These are phyloP conservation scores for Pythium coloratum DNA, from an alignment of 352 stramenopile species.

Conservation along the genomic window DNA sequence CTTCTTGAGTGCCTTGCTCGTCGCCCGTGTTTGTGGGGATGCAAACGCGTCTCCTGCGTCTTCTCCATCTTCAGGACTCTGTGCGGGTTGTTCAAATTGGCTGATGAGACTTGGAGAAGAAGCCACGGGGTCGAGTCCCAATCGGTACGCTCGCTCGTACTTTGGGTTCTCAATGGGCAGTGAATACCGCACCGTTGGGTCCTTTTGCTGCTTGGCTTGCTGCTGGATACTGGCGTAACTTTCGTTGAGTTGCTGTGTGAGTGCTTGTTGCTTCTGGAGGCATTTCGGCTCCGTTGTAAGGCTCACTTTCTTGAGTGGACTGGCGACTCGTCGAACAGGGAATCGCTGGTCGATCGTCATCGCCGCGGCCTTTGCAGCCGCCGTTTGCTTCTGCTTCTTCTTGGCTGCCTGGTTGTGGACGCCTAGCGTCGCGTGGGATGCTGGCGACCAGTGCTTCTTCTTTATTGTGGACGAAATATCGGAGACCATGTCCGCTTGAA, in stretches of 20 bases:
- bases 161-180: conserved; percentile 47
- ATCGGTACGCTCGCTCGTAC: conserved; percentile 47
- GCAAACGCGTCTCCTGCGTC: background rate
- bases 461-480: background rate
- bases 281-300: conserved; percentile 28
- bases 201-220: conserved; percentile 37
- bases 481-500: conserved; percentile 6
- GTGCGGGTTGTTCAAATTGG: background rate
- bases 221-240: conserved; percentile 32
- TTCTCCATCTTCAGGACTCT: background rate
- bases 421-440: conserved; percentile 28
- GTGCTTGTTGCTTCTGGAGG: conserved; percentile 30
- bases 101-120: conserved; percentile 11
- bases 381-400: conserved; percentile 15
- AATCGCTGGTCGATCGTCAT: conserved; percentile 31
- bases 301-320: conserved; percentile 24
- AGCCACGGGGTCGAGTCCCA: conserved; percentile 48
- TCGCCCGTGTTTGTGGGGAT: background rate
- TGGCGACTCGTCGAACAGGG: conserved; percentile 26
- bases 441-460: conserved; percentile 43
- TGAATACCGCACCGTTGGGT: conserved; percentile 44
- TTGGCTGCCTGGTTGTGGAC: conserved; percentile 5
- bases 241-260: conserved; percentile 32
- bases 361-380: background rate
- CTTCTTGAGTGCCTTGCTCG: conserved; percentile 9